Base-by-base conservation (phyloP, 2,329 filamentous ascomycete genomes). In the Claviceps monticola region DNA sequence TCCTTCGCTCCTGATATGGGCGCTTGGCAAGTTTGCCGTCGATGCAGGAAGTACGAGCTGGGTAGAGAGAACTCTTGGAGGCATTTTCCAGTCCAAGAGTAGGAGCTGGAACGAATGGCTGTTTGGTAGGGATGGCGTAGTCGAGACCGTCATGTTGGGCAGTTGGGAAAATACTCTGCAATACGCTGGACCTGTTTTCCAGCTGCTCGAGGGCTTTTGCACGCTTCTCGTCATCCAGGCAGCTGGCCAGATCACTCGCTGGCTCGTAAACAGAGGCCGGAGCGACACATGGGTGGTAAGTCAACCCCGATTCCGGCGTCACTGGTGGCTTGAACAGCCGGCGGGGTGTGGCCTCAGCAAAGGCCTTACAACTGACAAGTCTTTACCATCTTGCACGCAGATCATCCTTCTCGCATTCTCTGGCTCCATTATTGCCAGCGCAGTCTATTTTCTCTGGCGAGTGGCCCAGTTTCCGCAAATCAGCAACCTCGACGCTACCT, bases 221-320 rank as follows among this genome's bases (percentile, higher is more conserved):
- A 97, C 88, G 63, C 72, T 98, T 60, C 72, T 97, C 52, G 90
- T 97, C 57, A 97, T 98, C 53, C 93, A 98, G 68, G 88, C 90
- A 17, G 84, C 87, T 14, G 93, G 93, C 0, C 91, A 96, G 66
- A 89, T 97, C 58, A 95, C 93, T 19, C 80, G 88, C 66, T 97
- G 89, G 84, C 78, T 97, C 34, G 91, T 97, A 51, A 97, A 97
- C 69, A 76, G 86, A 61, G 89, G 91, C 61, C 82, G 88, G 62
- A 94, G 90, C 62, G 93, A 98, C 70, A 94, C 84, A 56, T 97
- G 91, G 93, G 88, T 97, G 80, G 88, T 93, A 74, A 68, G 84
- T 74, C 45, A 5, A 36, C 3, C n/a, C 16, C 11, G 29, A 1
- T 23, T 23, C 37, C 3, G 11, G 37, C 14, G 9, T 34, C 9